Conservation (phyloP, 306 rosid genomes). For the Hippophae gyantsensis region DNA sequence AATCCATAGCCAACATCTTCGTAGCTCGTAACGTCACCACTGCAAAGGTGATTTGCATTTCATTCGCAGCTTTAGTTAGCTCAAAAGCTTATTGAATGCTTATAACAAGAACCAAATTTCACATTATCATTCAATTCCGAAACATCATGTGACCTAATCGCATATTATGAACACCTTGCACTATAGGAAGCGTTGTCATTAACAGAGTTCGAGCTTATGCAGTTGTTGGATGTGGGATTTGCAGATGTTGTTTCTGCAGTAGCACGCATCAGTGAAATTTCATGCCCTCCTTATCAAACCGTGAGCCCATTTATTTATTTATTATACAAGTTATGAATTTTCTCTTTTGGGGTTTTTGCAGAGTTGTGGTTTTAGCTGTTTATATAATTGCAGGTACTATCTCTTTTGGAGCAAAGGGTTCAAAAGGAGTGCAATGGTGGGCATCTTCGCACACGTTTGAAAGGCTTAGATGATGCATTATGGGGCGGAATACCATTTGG, state of each 20-base stretch:
- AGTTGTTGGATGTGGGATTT: slow-evolving; percentile 63
- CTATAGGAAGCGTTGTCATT: slow-evolving; percentile 66
- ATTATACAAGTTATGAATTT: background rate
- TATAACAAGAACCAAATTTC: too few relatives aligned
- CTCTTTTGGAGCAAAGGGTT: slow-evolving; percentile 61
- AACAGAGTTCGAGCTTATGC: slow-evolving; percentile 86
- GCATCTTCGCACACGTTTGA: slow-evolving; percentile 73
- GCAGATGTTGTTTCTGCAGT: slow-evolving; percentile 56
- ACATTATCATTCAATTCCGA: background rate
- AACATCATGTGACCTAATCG: background rate
- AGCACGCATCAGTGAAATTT: slow-evolving; percentile 66
- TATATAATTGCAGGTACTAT: slow-evolving; percentile 35
- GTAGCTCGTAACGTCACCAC: slow-evolving; percentile 75
- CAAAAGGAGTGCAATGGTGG: slow-evolving; percentile 57
- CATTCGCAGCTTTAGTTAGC: too few relatives aligned
- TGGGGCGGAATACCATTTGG: slow-evolving; percentile 88
- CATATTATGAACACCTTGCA: background rate
- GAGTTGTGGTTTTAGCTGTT: slow-evolving; percentile 23
- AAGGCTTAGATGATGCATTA: slow-evolving; percentile 79
- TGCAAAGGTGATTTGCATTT: slow-evolving; percentile 41
- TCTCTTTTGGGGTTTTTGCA: slow-evolving; percentile 4
- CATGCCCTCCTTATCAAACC: slow-evolving; percentile 81
- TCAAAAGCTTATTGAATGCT: background rate
- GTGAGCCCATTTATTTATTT: slow-evolving; percentile 21
- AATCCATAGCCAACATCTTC: slow-evolving; percentile 57